Percentiles rank a stretch among this genome's conserved stretches.
phyloP scores from a whole-genome alignment of 2,329 filamentous ascomycete species.

The Penicillium sp. region DNA sequence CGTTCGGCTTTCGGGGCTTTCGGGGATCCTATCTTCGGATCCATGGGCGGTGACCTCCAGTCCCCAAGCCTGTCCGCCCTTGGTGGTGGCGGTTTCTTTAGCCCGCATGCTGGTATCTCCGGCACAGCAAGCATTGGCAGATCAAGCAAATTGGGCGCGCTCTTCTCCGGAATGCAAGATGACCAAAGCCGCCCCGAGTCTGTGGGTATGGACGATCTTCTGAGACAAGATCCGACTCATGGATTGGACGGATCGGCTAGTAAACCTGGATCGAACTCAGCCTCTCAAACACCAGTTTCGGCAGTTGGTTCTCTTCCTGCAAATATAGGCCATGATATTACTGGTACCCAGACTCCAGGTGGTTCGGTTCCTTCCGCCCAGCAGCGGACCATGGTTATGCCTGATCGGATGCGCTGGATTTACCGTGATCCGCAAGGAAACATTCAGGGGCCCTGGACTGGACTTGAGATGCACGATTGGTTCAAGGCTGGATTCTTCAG shows the following conservation, averaged over 20 bases:
- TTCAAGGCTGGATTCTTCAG: conserved; percentile 99
- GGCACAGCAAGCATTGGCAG: conserved; percentile 68
- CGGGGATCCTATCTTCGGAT: conserved; percentile 66
- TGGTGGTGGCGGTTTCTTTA: conserved; percentile 58
- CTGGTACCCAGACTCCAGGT: conserved; percentile 35
- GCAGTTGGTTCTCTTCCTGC: conserved; percentile 34
- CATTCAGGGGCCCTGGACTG: conserved; percentile 91
- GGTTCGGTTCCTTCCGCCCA: conserved; percentile 67
- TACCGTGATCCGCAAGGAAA: conserved; percentile 93
- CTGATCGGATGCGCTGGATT: conserved; percentile 97
- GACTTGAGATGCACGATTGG: conserved; percentile 99
- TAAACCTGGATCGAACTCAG: conserved; percentile 30
- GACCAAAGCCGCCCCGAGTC: conserved; percentile 60
- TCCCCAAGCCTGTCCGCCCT: conserved; percentile 41
- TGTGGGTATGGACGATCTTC: conserved; percentile 53
- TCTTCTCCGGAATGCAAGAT: conserved; percentile 81
- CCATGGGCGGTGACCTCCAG: conserved; percentile 69
- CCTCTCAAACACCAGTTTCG: conserved; percentile 38
- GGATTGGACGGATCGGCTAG: conserved; percentile 30
- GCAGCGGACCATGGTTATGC: conserved; percentile 95
- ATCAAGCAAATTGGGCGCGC: conserved; percentile 76
- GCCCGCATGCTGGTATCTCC: conserved; percentile 54
- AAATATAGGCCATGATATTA: conserved; percentile 30
- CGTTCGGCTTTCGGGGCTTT: conserved; percentile 53
- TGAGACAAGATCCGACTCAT: conserved; percentile 10